Conservation (phyloP, 2,329 filamentous ascomycete species). For the Geoglossum cookeanum region DNA sequence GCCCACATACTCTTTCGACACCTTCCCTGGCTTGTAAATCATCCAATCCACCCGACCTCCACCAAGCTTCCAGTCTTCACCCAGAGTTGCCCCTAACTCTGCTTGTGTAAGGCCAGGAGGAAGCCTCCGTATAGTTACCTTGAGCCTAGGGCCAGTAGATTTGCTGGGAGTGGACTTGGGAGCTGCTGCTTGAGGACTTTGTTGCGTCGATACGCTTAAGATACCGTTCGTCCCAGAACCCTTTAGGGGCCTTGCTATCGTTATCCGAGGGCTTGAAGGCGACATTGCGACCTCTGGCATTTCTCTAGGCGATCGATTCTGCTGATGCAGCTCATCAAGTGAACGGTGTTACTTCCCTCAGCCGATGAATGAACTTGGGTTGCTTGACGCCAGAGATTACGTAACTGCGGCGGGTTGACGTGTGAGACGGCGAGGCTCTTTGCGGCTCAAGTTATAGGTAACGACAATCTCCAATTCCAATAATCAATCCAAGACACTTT, state of each 20-base stretch:
- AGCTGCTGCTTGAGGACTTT: constrained; percentile 20
- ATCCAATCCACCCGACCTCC: constrained; percentile 73
- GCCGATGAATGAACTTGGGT: background rate
- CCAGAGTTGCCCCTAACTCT: constrained; percentile 56
- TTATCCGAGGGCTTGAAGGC: background rate
- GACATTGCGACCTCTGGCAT: background rate
- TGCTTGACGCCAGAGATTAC: background rate
- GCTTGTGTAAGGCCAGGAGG: constrained; percentile 66
- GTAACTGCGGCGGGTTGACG: background rate
- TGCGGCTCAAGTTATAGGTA: background rate
- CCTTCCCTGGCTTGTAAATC: constrained; percentile 52
- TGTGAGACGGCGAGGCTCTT: background rate
- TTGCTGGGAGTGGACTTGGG: constrained; percentile 29
- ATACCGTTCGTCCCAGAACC: constrained; percentile 12
- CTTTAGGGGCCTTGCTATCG: constrained; percentile 2
- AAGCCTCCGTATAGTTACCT: constrained; percentile 67
- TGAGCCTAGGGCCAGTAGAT: constrained; percentile 44
- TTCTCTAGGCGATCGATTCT: background rate
- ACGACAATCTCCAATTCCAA: background rate
- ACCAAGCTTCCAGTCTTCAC: constrained; percentile 64
- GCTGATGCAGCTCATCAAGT: background rate
- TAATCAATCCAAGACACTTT: background rate
- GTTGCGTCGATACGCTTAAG: constrained; percentile 30
- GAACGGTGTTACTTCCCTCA: background rate
- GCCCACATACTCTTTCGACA: constrained; percentile 56